Conservation (phyloP, 176 grass and related monocot species). For the Rhipidocladum racemiflorum region DNA sequence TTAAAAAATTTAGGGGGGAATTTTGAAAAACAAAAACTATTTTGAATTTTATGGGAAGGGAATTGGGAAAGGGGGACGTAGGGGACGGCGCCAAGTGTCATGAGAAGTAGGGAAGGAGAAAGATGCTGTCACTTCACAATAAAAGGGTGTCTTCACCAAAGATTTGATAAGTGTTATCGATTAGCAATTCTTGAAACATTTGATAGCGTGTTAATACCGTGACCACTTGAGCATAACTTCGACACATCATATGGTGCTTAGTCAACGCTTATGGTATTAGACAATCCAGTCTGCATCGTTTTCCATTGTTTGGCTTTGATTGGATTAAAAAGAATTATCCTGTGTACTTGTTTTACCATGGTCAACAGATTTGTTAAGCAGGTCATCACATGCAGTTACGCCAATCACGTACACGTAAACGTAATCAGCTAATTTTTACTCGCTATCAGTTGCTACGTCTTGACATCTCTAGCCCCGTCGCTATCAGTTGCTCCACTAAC, state of each 20-base stretch:
- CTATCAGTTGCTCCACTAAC: neutral
- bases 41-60: too few species aligned
- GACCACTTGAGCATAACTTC: neutral
- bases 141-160: too few species aligned
- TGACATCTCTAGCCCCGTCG: neutral
- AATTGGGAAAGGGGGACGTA: too few species aligned
- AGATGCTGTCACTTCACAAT: too few species aligned
- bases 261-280: neutral
- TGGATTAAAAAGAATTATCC: neutral
- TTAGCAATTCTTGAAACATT: too few species aligned
- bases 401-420: neutral
- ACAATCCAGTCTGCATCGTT: neutral
- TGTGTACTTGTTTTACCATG: neutral
- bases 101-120: too few species aligned
- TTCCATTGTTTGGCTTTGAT: neutral
- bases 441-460: neutral
- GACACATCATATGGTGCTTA: neutral
- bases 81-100: too few species aligned
- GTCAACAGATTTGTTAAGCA: neutral
- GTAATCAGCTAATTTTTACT: neutral
- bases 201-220: neutral
- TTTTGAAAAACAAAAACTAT: too few species aligned
- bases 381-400: neutral
- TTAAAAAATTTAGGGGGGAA: too few species aligned
- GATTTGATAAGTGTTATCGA: too few species aligned